These are phyloP conservation scores for Fomitopsis betulina DNA, from an alignment of 1,284 basidiomycete genomes.

Conservation along the genomic window DNA sequence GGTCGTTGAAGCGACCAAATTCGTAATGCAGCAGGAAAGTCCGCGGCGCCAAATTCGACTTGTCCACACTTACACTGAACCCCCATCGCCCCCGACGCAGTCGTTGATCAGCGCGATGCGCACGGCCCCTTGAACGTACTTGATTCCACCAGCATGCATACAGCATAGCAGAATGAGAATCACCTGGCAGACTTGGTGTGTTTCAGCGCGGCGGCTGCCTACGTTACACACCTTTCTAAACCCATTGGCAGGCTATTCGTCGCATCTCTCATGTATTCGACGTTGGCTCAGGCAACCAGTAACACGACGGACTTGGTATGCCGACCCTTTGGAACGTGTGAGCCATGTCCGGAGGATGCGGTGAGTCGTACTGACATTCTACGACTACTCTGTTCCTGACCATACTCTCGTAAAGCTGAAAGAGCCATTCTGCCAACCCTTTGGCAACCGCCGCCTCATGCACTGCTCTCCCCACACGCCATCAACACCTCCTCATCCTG, in stretches of 20 bases:
- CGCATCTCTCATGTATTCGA: not conserved
- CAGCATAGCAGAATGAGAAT: conserved; percentile 2
- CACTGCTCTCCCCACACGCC: conserved; percentile 58
- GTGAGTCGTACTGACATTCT: conserved; percentile 40
- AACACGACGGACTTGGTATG: conserved; percentile 44
- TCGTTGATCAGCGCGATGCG: not conserved
- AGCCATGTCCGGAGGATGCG: conserved; percentile 76
- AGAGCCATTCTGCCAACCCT: conserved; percentile 88
- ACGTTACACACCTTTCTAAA: not conserved
- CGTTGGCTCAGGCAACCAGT: not conserved
- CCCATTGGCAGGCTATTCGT: not conserved
- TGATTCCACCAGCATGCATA: not conserved
- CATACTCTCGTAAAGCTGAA: conserved; percentile 47
- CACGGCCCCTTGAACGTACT: not conserved
- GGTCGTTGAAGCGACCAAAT: too few relatives aligned
- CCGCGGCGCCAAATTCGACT: not conserved
- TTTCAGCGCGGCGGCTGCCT: not conserved
- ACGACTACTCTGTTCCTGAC: conserved; percentile 1
- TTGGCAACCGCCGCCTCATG: conserved; percentile 82
- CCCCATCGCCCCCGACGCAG: not conserved
- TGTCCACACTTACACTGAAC: not conserved
- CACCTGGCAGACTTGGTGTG: conserved; percentile 4
- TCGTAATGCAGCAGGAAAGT: not conserved
- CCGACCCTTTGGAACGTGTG: conserved; percentile 75
- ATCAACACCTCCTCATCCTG: conserved; percentile 16